These are phyloP conservation scores for Suillus paluster DNA, from an alignment of 768 basidiomycete genomes.

Conservation along the genomic window DNA sequence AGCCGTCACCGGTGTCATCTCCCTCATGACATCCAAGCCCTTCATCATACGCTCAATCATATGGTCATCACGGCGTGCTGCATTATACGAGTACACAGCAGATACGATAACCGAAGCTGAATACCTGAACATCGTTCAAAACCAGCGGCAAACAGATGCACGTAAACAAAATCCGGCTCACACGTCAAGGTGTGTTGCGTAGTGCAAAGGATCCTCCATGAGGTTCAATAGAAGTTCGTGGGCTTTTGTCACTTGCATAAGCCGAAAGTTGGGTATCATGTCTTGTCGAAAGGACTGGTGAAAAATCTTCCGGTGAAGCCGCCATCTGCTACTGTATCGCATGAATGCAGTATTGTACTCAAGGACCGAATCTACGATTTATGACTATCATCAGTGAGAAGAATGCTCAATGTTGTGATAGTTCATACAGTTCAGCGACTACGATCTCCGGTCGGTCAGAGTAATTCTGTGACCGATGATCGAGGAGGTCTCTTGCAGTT, in stretches of 20 bases:
- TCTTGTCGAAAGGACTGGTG: conserved; percentile 16
- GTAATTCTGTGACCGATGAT: conserved; percentile 14
- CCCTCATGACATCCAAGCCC: neutral
- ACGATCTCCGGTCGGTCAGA: conserved; percentile 11
- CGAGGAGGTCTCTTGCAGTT: conserved; percentile 14
- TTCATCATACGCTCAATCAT: no score
- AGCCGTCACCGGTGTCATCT: neutral
- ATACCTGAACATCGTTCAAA: conserved; percentile 2
- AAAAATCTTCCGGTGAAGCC: conserved; percentile 17
- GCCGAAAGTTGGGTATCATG: neutral
- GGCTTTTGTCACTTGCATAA: no score
- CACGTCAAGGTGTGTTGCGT: neutral
- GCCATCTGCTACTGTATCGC: conserved; percentile 19
- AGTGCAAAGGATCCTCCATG: neutral
- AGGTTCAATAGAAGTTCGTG: conserved; percentile 2
- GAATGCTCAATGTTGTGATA: neutral
- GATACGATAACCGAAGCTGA: conserved; percentile 10
- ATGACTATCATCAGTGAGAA: neutral
- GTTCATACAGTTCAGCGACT: conserved; percentile 5
- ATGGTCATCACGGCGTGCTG: conserved; percentile 1
- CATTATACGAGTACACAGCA: conserved; percentile 11
- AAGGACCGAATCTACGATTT: conserved; percentile 9
- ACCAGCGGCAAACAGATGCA: neutral
- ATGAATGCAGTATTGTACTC: no score
- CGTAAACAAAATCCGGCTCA: neutral